Evolutionary conservation across 2,329 filamentous ascomycete species (phyloP).

Genomic region (Diaporthe sp.): DNA sequence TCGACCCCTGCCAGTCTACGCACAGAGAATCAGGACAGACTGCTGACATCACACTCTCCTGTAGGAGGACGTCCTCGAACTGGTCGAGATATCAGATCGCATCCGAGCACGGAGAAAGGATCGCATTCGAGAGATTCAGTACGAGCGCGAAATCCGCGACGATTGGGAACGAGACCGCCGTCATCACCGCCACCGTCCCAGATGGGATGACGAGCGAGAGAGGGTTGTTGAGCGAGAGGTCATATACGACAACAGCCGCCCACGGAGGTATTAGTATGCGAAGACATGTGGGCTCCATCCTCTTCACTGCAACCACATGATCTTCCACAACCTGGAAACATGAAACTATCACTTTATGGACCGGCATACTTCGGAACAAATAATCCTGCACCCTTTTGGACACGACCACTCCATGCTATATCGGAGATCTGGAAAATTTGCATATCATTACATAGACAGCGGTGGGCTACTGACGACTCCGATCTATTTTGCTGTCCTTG

Average conservation of each 20-base stretch:
- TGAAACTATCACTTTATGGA: not conserved
- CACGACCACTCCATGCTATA: not conserved
- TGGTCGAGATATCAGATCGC: constrained; percentile 85
- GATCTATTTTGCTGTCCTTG: constrained; percentile 8
- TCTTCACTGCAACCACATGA: not conserved
- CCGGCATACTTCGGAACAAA: not conserved
- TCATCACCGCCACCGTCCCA: constrained; percentile 50
- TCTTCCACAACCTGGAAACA: not conserved
- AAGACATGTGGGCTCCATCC: too few species aligned
- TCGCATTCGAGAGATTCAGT: constrained; percentile 66
- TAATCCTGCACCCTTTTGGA: constrained; percentile 1
- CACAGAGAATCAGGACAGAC: not conserved
- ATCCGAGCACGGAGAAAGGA: constrained; percentile 76
- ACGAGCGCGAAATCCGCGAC: constrained; percentile 69
- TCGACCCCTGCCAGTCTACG: constrained; percentile 43
- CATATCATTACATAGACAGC: constrained; percentile 33
- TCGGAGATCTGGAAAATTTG: not conserved
- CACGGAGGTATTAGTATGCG: constrained; percentile 34
- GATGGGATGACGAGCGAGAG: constrained; percentile 65
- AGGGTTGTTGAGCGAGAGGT: constrained; percentile 73
- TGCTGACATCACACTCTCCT: constrained; percentile 47
- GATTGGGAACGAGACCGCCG: constrained; percentile 58
- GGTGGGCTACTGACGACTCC: not conserved
- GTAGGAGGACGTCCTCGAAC: constrained; percentile 87
- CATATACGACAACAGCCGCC: constrained; percentile 63